Base-by-base conservation (phyloP, 129 eudicot genomes). In the Chrysanthemum makinoi region DNA sequence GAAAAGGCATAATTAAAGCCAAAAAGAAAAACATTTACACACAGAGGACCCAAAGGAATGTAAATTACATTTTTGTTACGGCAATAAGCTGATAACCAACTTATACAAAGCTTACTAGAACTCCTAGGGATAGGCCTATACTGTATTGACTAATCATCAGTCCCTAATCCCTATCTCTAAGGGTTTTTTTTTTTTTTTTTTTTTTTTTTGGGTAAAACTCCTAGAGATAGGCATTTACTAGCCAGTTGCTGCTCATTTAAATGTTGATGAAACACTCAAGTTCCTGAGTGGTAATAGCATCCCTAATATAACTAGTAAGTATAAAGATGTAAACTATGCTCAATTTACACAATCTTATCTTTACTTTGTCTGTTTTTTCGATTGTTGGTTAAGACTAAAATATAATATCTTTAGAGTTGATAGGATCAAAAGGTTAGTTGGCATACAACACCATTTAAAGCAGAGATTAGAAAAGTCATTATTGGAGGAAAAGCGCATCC, bases 401-500 rank as follows among this genome's bases (percentile, higher is more conserved):
- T 51, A n/a, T 10, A 28, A 61, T 22, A 61, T 8, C 30, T 48
- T 65, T 48, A 30, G 75, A 47, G 76, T 72, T 59, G 15, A 15
- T 80, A 93, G 98, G 90, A 93, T 82, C 96, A 85, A 80, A 93
- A 89, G 78, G 96, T 93, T 30, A 76, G 80, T 63, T 93, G 96
- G 98, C 98, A 93, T 61, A 92, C 91, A 0, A 93, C 95, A 35
- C 96, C 98, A 10, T 93, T 93, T 77, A 96, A 96, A 87, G 72
- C 88, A 85, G 85, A 82, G 96, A 52, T 80, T 93, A 46, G 96
- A 85, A 56, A 89, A 89, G 83, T 96, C 95, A 48, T 78, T 89
- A 72, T 85, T 82, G 20, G 95, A 83, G 70, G 91, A 86, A 57
- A 81, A 78, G 69, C 60, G 44, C 48, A 62, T 84, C 33, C 18